A percentile compares a stretch with the other conserved stretches of the same genome.
Conservation (phyloP, 2,329 filamentous ascomycete genomes). For the Fusarium nygamai region DNA sequence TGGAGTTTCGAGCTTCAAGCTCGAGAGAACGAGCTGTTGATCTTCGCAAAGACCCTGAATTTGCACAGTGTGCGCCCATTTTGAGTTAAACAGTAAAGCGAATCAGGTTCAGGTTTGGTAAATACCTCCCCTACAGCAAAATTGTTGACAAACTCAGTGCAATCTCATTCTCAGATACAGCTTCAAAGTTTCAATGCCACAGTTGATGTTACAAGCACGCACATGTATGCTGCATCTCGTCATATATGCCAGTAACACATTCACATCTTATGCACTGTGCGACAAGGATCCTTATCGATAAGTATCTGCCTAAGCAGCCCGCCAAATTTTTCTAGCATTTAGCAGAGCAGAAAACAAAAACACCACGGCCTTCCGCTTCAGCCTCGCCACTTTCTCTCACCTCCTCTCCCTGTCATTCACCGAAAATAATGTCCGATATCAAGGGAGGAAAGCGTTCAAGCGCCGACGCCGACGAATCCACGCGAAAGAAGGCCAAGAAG, state of each 20-base stretch:
- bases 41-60: slow-evolving; percentile 35
- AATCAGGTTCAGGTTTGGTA: neutral
- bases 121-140: neutral
- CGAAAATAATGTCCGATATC: slow-evolving; percentile 52
- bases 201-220: neutral
- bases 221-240: neutral
- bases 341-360: slow-evolving; percentile 29
- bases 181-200: too few relatives aligned
- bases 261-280: slow-evolving; percentile 20
- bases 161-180: neutral
- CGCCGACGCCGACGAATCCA: slow-evolving; percentile 54
- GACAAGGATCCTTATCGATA: slow-evolving; percentile 48
- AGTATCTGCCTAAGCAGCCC: slow-evolving; percentile 32
- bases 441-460: slow-evolving; percentile 56
- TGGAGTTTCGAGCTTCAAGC: neutral
- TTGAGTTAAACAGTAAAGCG: neutral
- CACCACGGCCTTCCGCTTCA: slow-evolving; percentile 31
- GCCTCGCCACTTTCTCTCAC: slow-evolving; percentile 37
- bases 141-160: neutral
- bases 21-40: neutral
- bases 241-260: neutral
- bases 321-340: slow-evolving; percentile 44
- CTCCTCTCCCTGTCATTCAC: neutral
- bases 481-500: slow-evolving; percentile 57
- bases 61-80: slow-evolving; percentile 30